These are phyloP conservation scores for Zygosaccharomyces siamensis DNA, from an alignment of 805 yeast genomes.

Conservation along the genomic window DNA sequence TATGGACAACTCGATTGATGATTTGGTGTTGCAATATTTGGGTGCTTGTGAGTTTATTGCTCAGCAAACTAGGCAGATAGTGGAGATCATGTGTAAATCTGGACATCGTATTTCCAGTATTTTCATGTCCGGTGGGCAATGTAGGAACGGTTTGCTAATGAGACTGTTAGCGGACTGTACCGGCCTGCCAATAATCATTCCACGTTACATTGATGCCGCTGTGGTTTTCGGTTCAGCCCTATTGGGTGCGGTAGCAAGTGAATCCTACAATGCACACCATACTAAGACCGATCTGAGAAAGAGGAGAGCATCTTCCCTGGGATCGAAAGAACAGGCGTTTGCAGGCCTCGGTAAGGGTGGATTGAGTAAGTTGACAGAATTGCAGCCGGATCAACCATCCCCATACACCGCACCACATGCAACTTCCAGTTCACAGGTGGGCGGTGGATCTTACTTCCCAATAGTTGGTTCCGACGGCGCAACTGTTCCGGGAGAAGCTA, in stretches of 20 bases:
- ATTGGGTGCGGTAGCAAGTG: constrained; percentile 91
- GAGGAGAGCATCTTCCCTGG: constrained; percentile 18
- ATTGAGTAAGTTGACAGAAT: constrained; percentile 7
- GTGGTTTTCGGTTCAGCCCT: constrained; percentile 95
- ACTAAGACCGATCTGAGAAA: constrained; percentile 10
- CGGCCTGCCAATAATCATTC: constrained; percentile 85
- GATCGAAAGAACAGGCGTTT: constrained; percentile 8
- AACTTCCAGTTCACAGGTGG: constrained; percentile 50
- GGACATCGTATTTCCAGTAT: constrained; percentile 77
- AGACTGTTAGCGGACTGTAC: constrained; percentile 89
- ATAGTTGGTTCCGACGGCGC: constrained; percentile 26
- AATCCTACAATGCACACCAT: constrained; percentile 43
- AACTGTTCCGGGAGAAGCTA: constrained; percentile 10
- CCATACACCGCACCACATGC: constrained; percentile 80
- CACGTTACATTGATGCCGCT: constrained; percentile 93
- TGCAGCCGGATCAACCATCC: constrained; percentile 39
- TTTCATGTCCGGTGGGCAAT: constrained; percentile 95
- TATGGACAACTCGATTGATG: constrained; percentile 83
- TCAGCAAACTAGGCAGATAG: constrained; percentile 93
- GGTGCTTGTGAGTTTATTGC: constrained; percentile 98
- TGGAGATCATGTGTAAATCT: constrained; percentile 71
- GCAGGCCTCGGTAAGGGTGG: constrained; percentile 9
- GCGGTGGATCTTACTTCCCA: constrained; percentile 46
- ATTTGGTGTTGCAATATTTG: constrained; percentile 77
- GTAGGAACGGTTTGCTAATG: constrained; percentile 86